Base-by-base conservation (phyloP, 805 yeast species). In the Ogataea pignaliae region DNA sequence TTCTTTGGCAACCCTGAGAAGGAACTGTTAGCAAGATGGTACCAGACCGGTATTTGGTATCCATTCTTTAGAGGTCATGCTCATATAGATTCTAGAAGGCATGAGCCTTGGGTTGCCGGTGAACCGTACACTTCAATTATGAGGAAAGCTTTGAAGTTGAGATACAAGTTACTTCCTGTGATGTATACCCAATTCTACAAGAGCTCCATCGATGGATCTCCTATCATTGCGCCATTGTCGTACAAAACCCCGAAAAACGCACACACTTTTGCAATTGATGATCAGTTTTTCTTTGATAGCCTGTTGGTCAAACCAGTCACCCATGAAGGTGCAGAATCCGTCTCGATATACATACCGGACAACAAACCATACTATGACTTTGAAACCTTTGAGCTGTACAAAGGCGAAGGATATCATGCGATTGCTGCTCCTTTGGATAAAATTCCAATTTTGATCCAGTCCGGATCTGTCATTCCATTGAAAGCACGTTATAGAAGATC, bases 51-150 rank as follows among this genome's bases (percentile, higher is more conserved):
- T 46, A 78, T 86, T 28, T 91, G 95, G 84, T 90, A 91, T 65
- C 99, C 99, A 31, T 93, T 93, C 57, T 91, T 93, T 70, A 74
- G 99, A 57, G 97, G 84, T 0, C 99, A 93, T 66, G 97, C 98
- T 0, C 98, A 93, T 67, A 85, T 91, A 42, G 99, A 93, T 63
- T 73, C 97, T 1, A 74, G 84, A 57, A 80, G 98, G 65, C 78
- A 97, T 50, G 99, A 93, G 62, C 99, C 99, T 1, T 91, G 88
- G 83, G 62, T 91, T 37, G 72, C 85, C 2, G 85, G 86, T 9
- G 95, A 83, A 29, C 90, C 91, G 2, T 79, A 79, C 52, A 78
- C 83, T 8, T 65, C 78, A 0, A 60, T 75, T 17, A 83, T 90
- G 45, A 75, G 85, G 47, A 83, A 85, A 37, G 83, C 95, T 0